Base-by-base conservation (phyloP, 1,139 yeast species). In the Taphrina pruni region DNA sequence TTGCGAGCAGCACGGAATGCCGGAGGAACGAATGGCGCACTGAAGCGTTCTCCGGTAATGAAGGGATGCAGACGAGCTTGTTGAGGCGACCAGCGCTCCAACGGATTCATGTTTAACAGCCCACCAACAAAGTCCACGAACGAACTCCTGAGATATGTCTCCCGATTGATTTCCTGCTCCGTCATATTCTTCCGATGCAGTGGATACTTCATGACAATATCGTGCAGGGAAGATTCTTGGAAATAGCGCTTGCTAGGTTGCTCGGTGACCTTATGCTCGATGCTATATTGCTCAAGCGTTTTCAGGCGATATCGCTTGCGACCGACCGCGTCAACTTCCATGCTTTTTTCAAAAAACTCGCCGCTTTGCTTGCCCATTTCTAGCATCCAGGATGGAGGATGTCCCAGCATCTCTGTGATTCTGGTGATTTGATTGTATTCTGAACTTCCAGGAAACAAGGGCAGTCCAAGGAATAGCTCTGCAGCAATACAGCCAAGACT, bases 401-500 rank as follows among this genome's bases (percentile, higher is more conserved):
- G 69, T 58, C 97, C 97, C 71, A 93, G 79, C 81, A 93, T 89
- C 66, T 89, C 89, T 6, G 88, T 86, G 60, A 94, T 92, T 74
- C 97, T 86, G 75, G 87, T 84, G 60, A 95, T 80, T 78, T 93
- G 98, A 76, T 94, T 92, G 78, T 88, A 94, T 78, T 94, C 99
- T 0, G 97, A 90, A 4, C 93, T 85, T 1, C 99, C 99, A 0
- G 99, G 98, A 75, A 94, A 92, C 75, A 94, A 83, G 0, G 99
- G 99, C 70, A 94, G 82, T 0, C 99, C 99, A 69, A 94, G 79
- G 75, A 92, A 94, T 69, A 94, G 80, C 77, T 94, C 99, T 0
- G 97, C 97, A 46, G 93, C 88, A 68, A 95, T 94, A 80, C 99
- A 94, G 1, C 99, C 99, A 58, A 94, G 81, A 1, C 98, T 92